These are phyloP conservation scores for Pestalotiopsis sp. DNA, from an alignment of 2,329 filamentous ascomycete species.

Conservation along the genomic window DNA sequence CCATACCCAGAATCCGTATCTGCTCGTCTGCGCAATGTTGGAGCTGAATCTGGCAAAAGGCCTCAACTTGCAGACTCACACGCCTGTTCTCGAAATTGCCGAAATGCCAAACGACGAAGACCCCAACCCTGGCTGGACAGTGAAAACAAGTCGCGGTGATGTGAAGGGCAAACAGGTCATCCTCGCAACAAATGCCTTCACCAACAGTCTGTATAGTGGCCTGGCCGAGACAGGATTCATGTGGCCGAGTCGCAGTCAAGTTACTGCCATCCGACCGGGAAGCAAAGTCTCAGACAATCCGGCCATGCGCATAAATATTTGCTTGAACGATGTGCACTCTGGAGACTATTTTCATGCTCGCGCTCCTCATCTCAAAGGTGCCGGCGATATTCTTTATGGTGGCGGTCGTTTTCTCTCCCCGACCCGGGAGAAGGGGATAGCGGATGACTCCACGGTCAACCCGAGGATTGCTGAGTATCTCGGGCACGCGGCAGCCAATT, in stretches of 20 bases:
- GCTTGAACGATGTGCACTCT: conserved; percentile 29
- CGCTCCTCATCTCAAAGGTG: conserved; percentile 25
- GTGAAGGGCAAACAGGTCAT: conserved; percentile 45
- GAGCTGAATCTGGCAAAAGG: conserved; percentile 14
- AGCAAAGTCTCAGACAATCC: conserved; percentile 23
- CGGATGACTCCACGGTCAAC: conserved; percentile 15
- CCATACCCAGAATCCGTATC: conserved; percentile 23
- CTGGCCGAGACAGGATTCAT: conserved; percentile 42
- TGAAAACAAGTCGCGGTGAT: conserved; percentile 42
- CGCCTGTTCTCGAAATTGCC: conserved; percentile 35
- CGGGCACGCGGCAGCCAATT: neutral
- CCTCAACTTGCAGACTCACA: conserved; percentile 44
- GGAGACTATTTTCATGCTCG: conserved; percentile 40
- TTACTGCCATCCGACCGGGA: conserved; percentile 42
- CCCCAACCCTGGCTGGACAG: conserved; percentile 30
- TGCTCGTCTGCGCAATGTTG: conserved; percentile 13
- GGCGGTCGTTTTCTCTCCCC: conserved; percentile 27
- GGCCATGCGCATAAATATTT: conserved; percentile 22
- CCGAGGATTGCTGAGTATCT: conserved; percentile 10
- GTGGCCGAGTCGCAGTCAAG: conserved; percentile 48
- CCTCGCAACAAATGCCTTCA: conserved; percentile 54
- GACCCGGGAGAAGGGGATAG: conserved; percentile 17
- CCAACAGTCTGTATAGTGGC: conserved; percentile 39
- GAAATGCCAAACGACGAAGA: conserved; percentile 10
- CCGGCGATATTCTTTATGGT: conserved; percentile 33